A percentile compares a stretch with the other conserved stretches of the same genome.
These are phyloP conservation scores for Neurospora tetrasperma DNA, from an alignment of 495 filamentous ascomycete genomes.

Conservation along the genomic window DNA sequence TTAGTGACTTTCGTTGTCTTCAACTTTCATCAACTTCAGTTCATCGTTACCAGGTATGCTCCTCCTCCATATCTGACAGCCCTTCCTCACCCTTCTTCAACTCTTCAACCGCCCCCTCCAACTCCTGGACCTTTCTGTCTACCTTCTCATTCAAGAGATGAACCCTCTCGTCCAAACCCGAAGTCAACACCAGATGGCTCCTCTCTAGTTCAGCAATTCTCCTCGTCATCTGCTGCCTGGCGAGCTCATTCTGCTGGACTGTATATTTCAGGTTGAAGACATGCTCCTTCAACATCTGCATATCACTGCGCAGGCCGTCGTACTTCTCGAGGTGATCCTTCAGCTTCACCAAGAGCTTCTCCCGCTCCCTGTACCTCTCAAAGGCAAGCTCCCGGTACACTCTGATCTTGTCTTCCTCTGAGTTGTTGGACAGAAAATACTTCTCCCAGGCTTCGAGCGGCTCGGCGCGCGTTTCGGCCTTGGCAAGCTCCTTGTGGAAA, in stretches of 20 bases:
- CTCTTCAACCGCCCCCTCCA: background rate
- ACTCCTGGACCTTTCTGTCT: background rate
- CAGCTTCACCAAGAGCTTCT: background rate
- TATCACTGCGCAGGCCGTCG: background rate
- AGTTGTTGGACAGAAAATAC: background rate
- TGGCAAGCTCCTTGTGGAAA: background rate
- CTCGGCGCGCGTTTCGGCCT: background rate
- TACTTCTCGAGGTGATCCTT: background rate
- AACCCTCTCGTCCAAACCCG: background rate
- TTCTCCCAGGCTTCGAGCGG: background rate
- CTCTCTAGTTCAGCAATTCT: background rate
- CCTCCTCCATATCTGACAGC: background rate
- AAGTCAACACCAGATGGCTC: background rate
- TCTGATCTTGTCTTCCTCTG: background rate
- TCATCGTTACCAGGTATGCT: background rate
- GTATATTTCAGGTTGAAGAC: background rate
- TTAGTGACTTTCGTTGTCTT: background rate
- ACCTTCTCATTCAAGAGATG: background rate
- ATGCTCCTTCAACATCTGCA: background rate
- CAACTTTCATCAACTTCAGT: background rate
- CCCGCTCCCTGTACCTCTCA: background rate
- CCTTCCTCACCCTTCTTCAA: background rate
- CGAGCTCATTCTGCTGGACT: background rate
- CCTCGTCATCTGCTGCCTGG: background rate
- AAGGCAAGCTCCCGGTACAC: background rate